Evolutionary conservation across 1,284 basidiomycete genomes (phyloP).

Genomic region (Coriolopsis trogii): DNA sequence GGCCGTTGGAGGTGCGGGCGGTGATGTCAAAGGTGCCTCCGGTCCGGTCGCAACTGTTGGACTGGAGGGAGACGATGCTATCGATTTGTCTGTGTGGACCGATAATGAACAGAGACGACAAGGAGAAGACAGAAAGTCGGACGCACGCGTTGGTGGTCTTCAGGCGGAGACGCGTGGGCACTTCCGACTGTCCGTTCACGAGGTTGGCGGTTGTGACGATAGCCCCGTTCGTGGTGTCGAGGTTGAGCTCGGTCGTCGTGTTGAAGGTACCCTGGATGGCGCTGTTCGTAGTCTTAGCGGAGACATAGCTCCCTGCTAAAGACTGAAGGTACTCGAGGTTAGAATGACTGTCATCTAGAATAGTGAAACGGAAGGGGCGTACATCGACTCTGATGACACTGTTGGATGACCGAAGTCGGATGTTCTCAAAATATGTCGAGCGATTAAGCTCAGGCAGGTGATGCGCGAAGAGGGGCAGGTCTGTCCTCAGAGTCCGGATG

Average conservation of each 20-base stretch:
- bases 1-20: conserved; percentile 25
- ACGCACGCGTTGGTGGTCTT: too few species aligned
- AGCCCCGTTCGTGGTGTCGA: conserved; percentile 43
- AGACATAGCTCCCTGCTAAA: not conserved
- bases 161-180: too few species aligned
- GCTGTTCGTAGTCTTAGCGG: conserved; percentile 34
- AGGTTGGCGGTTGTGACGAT: too few species aligned
- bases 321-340: conserved; percentile 1
- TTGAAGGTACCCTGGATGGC: conserved; percentile 46
- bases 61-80: too few species aligned
- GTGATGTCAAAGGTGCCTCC: conserved; percentile 37
- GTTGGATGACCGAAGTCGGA: conserved; percentile 24
- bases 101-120: too few species aligned
- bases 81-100: too few species aligned
- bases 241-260: conserved; percentile 34
- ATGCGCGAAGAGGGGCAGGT: conserved; percentile 27
- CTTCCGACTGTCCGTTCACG: too few species aligned
- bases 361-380: too few species aligned
- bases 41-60: conserved; percentile 26
- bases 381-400: conserved; percentile 20
- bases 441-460: conserved; percentile 21
- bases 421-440: conserved; percentile 19
- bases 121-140: too few species aligned
- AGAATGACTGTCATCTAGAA: not conserved
- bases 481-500: conserved; percentile 26